Evolutionary conservation across 2,329 filamentous ascomycete species (phyloP), one percentile per base, ranked within the genome.

Genomic region (Penicillium sp.): DNA sequence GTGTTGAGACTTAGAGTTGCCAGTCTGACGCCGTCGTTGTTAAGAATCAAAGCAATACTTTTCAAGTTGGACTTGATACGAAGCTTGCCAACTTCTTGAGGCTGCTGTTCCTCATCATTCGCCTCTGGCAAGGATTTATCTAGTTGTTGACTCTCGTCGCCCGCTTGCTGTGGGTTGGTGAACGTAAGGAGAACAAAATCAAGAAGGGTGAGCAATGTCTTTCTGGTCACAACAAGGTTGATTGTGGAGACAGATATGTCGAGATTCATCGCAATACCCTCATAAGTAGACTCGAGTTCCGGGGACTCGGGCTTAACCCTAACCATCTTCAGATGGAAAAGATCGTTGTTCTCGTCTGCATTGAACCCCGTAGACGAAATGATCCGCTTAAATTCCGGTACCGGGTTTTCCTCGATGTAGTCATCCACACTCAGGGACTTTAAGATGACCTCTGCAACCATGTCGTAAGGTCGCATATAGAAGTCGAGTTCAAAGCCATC

Each of bases 161-260:
- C 76, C 54, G 83, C 80, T 59, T 84, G 84, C 56, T 82, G 83
- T 7, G 83, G 84, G 63, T 83, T 87, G 0, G 94, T 89, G 71
- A 99, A 99, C 0, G 95, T 99, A 43, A 93, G 84, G 19, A 99
- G 86, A 37, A 97, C 89, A 71, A 99, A 99, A 75, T 99, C 95
- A 46, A 99, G 80, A 0, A 99, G 80, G 0, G 94, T 99, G 56
- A 99, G 82, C 3, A 99, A 81, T 0, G 96, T 99, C 77, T 90
- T 94, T 66, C 96, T 85, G 0, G 96, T 99, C 8, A 99, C 93
- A 37, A 99, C 87, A 25, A 99, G 77, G 73, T 98, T 98, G 79
- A 99, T 97, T 0, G 95, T 99, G 0, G 95, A 97, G 13, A 99
- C 88, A 0, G 89, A 88, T 1, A 95, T 89, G 62, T 96, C 92